These are phyloP conservation scores for Crithidia expoeki DNA, from an alignment of 208 protist genomes.

Conservation along the genomic window DNA sequence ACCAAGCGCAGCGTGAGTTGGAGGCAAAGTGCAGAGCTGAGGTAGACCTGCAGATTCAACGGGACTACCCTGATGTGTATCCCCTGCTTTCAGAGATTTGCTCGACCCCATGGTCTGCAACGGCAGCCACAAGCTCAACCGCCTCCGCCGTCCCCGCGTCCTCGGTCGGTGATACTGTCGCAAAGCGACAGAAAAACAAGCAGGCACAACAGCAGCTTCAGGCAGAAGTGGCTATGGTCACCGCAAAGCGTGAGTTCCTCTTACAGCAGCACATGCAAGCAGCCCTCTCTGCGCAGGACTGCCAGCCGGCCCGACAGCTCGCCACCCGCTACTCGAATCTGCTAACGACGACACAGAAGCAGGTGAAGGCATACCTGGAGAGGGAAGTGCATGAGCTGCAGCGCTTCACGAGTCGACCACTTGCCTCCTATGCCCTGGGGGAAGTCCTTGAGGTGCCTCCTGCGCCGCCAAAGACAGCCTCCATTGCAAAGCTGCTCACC, in stretches of 20 bases:
- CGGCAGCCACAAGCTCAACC: neutral
- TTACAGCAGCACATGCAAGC: constrained; percentile 47
- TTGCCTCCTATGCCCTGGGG: constrained; percentile 66
- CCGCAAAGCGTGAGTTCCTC: constrained; percentile 35
- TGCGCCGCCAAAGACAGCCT: neutral
- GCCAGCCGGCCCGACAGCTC: constrained; percentile 43
- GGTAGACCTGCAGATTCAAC: constrained; percentile 35
- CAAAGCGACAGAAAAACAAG: constrained; percentile 25
- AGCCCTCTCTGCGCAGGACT: constrained; percentile 39
- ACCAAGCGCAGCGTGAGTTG: constrained; percentile 33
- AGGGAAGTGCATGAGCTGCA: constrained; percentile 45
- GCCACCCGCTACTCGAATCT: constrained; percentile 40
- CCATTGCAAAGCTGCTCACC: neutral
- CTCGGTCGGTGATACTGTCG: neutral
- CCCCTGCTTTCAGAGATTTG: constrained; percentile 7
- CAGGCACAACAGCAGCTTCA: constrained; percentile 33
- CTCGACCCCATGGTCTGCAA: neutral
- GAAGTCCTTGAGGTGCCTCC: constrained; percentile 56
- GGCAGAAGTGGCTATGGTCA: constrained; percentile 28
- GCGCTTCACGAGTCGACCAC: constrained; percentile 57
- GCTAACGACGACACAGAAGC: constrained; percentile 32
- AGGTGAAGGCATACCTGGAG: constrained; percentile 42
- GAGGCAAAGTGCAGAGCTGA: constrained; percentile 40
- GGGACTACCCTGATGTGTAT: constrained; percentile 26
- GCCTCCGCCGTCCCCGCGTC: neutral